phyloP scores from a whole-genome alignment of 202 grass and related monocot genomes.

The Alloteropsis angusta region DNA sequence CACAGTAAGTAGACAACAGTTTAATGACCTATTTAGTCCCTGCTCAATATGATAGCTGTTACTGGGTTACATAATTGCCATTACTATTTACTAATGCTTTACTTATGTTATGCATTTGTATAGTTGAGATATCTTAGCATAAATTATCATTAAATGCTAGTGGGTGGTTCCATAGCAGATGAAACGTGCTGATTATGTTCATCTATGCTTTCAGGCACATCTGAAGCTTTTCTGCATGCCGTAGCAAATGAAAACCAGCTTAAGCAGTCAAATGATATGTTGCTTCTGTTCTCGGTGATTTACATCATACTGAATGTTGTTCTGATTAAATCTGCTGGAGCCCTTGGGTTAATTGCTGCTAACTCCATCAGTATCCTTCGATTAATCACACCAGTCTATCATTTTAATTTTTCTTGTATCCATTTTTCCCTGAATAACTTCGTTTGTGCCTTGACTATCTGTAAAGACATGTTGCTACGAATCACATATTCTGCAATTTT shows the following conservation, averaged over 20 bases:
- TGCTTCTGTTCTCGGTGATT: slow-evolving; percentile 84
- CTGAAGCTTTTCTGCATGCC: slow-evolving; percentile 91
- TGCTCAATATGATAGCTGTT: not conserved
- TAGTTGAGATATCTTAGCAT: not conserved
- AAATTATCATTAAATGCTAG: not conserved
- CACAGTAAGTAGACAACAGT: not conserved
- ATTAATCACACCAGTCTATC: not conserved
- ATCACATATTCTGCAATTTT: slow-evolving; percentile 76
- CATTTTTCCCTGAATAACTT: slow-evolving; percentile 1
- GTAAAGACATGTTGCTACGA: slow-evolving; percentile 78
- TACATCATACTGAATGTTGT: slow-evolving; percentile 65
- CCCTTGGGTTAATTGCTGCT: slow-evolving; percentile 83
- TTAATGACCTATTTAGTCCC: not conserved
- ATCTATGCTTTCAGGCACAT: slow-evolving; percentile 55
- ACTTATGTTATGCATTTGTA: not conserved
- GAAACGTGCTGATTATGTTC: not conserved
- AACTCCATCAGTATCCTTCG: slow-evolving; percentile 95
- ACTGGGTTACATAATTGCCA: not conserved
- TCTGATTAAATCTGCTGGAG: slow-evolving; percentile 69
- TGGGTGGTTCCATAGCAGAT: not conserved
- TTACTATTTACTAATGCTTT: not conserved
- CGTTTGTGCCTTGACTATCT: slow-evolving; percentile 45
- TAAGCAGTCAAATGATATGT: slow-evolving; percentile 76
- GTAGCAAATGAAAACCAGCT: slow-evolving; percentile 85
- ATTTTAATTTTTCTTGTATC: slow-evolving; percentile 24